Conservation (phyloP, 257 asterid species). For the Scutellaria barbata region DNA sequence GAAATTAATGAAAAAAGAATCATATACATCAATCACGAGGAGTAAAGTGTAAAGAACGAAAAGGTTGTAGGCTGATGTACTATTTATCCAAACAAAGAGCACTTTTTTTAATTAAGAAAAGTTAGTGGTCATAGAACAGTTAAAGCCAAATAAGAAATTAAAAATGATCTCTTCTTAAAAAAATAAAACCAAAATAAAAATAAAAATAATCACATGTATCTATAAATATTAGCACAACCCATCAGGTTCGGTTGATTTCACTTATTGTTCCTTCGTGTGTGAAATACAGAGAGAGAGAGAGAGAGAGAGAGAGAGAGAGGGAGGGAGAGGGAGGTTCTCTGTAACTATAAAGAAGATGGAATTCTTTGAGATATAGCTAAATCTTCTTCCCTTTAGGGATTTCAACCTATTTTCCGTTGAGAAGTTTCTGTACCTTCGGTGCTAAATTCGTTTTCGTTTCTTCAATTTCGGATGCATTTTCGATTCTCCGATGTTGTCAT, state of each 20-base stretch:
- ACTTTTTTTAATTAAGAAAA: conserved; percentile 12
- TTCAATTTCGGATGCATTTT: conserved; percentile 32
- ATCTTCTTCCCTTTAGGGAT: conserved; percentile 24
- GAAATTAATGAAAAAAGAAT: too few species aligned
- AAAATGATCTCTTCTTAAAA: too few species aligned
- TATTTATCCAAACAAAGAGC: neutral
- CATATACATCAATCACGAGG: neutral
- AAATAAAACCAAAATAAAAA: too few species aligned
- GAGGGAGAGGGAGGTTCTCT: conserved; percentile 25
- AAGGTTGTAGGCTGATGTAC: neutral
- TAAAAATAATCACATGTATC: neutral
- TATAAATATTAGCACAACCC: conserved; percentile 22
- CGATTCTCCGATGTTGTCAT: conserved; percentile 28
- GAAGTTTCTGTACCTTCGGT: conserved; percentile 25
- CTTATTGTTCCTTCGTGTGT: conserved; percentile 35
- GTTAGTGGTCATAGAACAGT: conserved; percentile 19
- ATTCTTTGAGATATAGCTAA: conserved; percentile 42
- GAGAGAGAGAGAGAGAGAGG: conserved; percentile 23
- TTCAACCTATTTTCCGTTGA: conserved; percentile 28
- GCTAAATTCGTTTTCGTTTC: conserved; percentile 24
- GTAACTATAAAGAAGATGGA: conserved; percentile 37
- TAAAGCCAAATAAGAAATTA: neutral
- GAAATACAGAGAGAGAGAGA: conserved; percentile 34
- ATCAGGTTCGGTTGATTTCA: conserved; percentile 2
- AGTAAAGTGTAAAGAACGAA: conserved; percentile 8